Evolutionary conservation across 805 yeast species (phyloP).

Genomic region (Starmera pachycereana): DNA sequence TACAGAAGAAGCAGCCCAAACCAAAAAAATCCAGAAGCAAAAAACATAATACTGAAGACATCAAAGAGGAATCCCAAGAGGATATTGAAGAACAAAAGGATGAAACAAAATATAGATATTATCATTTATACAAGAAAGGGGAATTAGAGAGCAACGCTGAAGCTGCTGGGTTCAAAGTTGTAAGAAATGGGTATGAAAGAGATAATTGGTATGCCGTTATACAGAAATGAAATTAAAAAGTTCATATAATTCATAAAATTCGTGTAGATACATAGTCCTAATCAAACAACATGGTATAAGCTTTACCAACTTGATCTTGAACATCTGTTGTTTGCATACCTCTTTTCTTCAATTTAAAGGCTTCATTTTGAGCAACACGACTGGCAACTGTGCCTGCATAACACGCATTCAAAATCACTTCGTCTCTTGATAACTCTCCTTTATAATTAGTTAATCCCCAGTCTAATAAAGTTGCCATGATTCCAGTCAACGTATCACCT

Average conservation of each 20-base stretch:
- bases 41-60: constrained; percentile 16
- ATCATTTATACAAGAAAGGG: constrained; percentile 78
- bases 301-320: constrained; percentile 54
- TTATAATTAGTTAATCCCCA: constrained; percentile 65
- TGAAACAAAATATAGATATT: constrained; percentile 69
- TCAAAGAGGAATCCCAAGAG: constrained; percentile 14
- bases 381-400: constrained; percentile 66
- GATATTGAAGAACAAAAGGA: constrained; percentile 17
- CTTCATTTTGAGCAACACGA: constrained; percentile 51
- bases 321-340: constrained; percentile 82
- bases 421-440: constrained; percentile 19
- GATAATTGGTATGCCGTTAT: constrained; percentile 89
- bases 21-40: constrained; percentile 13
- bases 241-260: no score
- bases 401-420: constrained; percentile 42
- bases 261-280: no score
- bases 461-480: constrained; percentile 70
- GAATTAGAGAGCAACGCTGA: constrained; percentile 67
- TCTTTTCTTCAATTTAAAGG: constrained; percentile 57
- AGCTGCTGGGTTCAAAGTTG: constrained; percentile 59
- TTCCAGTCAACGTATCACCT: constrained; percentile 87
- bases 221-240: not conserved
- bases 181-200: constrained; percentile 74
- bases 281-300: constrained; percentile 26
- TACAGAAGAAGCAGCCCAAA: constrained; percentile 35